Percentiles rank a stretch among this genome's conserved stretches.
Evolutionary conservation across 2,329 filamentous ascomycete genomes (phyloP).

Genomic region (Fusarium transvaalense): DNA sequence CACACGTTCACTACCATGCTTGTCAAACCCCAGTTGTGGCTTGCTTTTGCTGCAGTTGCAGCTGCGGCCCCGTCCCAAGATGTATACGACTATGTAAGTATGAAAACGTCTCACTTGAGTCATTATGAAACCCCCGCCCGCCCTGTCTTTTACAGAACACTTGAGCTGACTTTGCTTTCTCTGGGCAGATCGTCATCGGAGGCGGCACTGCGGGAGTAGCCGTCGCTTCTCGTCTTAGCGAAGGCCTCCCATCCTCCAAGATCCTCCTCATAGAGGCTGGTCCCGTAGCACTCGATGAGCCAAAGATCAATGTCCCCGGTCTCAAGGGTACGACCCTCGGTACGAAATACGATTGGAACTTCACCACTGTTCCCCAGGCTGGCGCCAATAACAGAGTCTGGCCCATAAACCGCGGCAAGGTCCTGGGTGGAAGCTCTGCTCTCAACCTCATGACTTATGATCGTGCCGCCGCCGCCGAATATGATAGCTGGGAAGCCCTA

Average conservation of each 20-base stretch:
- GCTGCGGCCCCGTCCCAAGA: constrained; percentile 32
- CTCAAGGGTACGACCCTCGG: constrained; percentile 37
- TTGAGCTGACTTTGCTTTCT: not conserved
- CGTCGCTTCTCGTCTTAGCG: constrained; percentile 50
- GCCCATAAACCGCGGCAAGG: constrained; percentile 43
- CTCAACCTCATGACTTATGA: constrained; percentile 52
- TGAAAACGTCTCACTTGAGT: not conserved
- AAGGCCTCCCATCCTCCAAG: constrained; percentile 41
- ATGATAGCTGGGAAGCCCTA: constrained; percentile 54
- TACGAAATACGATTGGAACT: constrained; percentile 49
- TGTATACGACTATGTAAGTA: constrained; percentile 42
- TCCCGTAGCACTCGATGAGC: constrained; percentile 12
- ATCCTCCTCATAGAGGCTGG: constrained; percentile 24
- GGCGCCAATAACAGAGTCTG: constrained; percentile 40
- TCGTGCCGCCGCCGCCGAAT: constrained; percentile 46
- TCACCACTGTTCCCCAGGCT: constrained; percentile 47
- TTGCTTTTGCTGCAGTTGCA: constrained; percentile 30
- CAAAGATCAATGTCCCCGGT: constrained; percentile 25
- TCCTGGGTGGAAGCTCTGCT: constrained; percentile 49
- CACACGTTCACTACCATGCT: constrained; percentile 23
- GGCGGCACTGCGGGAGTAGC: constrained; percentile 51
- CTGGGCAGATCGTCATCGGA: constrained; percentile 46
- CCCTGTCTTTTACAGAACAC: not conserved
- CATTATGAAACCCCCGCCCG: not conserved
- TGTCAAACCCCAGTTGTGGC: constrained; percentile 32